Conservation (phyloP, 1,284 basidiomycete species). For the Leccinum subfulvum region DNA sequence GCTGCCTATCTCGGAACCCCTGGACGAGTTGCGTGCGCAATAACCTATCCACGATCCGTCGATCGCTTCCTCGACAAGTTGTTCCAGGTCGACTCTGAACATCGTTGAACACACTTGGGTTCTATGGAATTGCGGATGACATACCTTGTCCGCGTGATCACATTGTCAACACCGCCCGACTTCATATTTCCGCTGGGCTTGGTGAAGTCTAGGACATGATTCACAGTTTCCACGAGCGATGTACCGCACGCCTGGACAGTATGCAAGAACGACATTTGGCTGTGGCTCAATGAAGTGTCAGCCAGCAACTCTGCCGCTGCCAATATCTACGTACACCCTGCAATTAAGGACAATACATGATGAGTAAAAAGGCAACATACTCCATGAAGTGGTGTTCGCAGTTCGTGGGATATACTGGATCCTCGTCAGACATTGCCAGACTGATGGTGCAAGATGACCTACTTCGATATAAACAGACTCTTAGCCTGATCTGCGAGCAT, state of each 20-base stretch:
- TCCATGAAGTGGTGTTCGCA: slow-evolving; percentile 87
- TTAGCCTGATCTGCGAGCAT: slow-evolving; percentile 93
- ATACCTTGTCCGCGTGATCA: slow-evolving; percentile 68
- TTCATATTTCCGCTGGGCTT: slow-evolving; percentile 90
- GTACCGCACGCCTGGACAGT: slow-evolving; percentile 87
- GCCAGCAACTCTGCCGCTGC: slow-evolving; percentile 87
- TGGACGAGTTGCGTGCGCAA: slow-evolving; percentile 70
- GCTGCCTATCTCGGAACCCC: slow-evolving; percentile 82
- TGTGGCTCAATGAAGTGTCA: slow-evolving; percentile 79
- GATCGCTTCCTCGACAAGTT: slow-evolving; percentile 91
- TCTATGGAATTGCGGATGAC: neutral
- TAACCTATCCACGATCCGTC: slow-evolving; percentile 96
- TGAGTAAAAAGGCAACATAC: slow-evolving; percentile 37
- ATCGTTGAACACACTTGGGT: neutral
- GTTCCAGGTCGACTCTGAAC: slow-evolving; percentile 78
- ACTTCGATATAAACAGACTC: slow-evolving; percentile 89
- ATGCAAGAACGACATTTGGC: slow-evolving; percentile 85
- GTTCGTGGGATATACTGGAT: slow-evolving; percentile 87
- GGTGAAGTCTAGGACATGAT: slow-evolving; percentile 96
- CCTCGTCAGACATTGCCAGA: slow-evolving; percentile 7
- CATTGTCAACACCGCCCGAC: slow-evolving; percentile 70
- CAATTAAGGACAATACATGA: neutral
- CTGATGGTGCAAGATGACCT: slow-evolving; percentile 24
- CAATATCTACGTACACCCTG: slow-evolving; percentile 57
- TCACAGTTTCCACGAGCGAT: slow-evolving; percentile 85